These are phyloP conservation scores for Erythrobasidium hasegawianum DNA, from an alignment of 1,284 basidiomycete genomes.

Conservation along the genomic window DNA sequence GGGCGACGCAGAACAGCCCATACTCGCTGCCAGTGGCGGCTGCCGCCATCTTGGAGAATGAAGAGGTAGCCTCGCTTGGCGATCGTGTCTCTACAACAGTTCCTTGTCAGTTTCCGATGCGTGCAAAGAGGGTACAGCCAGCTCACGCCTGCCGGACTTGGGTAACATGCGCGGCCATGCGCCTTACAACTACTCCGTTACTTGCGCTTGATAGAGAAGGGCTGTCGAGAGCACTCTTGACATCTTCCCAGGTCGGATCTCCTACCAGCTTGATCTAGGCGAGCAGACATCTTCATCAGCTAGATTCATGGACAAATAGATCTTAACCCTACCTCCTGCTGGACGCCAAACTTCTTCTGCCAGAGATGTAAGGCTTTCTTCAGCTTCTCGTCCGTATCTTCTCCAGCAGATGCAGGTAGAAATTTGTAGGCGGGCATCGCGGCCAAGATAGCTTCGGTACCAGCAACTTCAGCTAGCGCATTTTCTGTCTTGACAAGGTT, in stretches of 20 bases:
- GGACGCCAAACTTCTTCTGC: constrained; percentile 74
- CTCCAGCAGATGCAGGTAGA: not conserved
- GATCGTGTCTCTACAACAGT: constrained; percentile 61
- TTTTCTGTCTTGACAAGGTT: constrained; percentile 65
- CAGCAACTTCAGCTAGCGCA: constrained; percentile 80
- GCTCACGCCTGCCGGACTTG: not conserved
- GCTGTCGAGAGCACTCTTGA: constrained; percentile 1
- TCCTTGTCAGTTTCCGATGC: constrained; percentile 8
- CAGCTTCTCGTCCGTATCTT: constrained; percentile 61
- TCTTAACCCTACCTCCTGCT: constrained; percentile 60
- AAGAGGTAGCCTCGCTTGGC: constrained; percentile 79
- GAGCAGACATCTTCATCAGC: constrained; percentile 37
- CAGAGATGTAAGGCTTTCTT: constrained; percentile 67
- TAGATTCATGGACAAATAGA: constrained; percentile 4
- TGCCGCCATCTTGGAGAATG: constrained; percentile 67
- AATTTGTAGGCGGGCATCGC: constrained; percentile 43
- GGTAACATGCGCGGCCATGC: not conserved
- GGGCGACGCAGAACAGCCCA: constrained; percentile 90
- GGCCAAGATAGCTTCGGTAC: constrained; percentile 69
- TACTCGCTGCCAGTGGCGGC: constrained; percentile 72
- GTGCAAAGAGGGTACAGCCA: not conserved
- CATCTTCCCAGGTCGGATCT: constrained; percentile 35
- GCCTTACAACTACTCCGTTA: not conserved
- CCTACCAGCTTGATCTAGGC: constrained; percentile 70
- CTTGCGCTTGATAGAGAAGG: not conserved